Evolutionary conservation across 1,284 basidiomycete genomes (phyloP).

Genomic region (Xerocomus cyaneibrunnescens): DNA sequence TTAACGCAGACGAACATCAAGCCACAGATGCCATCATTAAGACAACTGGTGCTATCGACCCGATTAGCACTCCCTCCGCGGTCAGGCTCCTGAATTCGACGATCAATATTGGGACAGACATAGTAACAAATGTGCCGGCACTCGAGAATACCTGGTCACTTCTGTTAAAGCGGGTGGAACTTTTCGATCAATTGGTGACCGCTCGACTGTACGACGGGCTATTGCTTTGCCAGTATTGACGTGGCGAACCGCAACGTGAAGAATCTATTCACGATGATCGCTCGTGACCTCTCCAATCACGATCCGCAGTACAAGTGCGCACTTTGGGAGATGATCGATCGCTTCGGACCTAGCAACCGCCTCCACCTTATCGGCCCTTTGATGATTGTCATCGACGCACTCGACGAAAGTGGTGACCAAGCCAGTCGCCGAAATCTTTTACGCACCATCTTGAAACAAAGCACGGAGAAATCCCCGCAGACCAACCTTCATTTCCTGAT

Average conservation of each 20-base stretch:
- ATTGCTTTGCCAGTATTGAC: neutral
- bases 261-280: too few species aligned
- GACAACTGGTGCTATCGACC: neutral
- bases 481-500: constrained; percentile 3
- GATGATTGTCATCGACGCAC: constrained; percentile 59
- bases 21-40: neutral
- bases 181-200: neutral
- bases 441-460: constrained; percentile 41
- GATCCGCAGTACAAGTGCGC: neutral
- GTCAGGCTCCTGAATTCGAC: neutral
- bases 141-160: neutral
- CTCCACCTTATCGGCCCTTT: constrained; percentile 29
- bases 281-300: neutral
- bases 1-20: neutral
- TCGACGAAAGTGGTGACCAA: constrained; percentile 21
- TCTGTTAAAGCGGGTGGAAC: neutral
- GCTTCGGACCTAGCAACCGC: neutral
- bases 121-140: neutral
- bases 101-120: neutral
- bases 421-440: constrained; percentile 1
- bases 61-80: neutral
- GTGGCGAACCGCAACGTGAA: neutral
- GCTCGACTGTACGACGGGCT: neutral
- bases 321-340: neutral
- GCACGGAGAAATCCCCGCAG: constrained; percentile 40